These are phyloP conservation scores for Aurinia saxatilis DNA, from an alignment of 345 rosid species.

Conservation along the genomic window DNA sequence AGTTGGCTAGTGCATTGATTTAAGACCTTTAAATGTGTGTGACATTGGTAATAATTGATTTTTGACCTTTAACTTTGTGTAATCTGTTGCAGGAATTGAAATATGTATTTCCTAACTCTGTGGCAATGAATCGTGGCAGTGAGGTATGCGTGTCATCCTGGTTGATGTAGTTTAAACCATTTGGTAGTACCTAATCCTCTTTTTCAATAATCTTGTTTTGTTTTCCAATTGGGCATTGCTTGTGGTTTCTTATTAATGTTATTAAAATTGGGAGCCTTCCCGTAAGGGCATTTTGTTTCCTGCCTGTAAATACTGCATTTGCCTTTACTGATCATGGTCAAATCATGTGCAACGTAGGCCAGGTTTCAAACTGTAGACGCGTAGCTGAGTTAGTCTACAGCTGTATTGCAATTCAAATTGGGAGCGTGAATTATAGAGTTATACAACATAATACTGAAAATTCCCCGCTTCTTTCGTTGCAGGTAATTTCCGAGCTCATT, in stretches of 20 bases:
- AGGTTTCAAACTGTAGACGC: background rate
- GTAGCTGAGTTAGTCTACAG: background rate
- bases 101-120: slow-evolving; percentile 72
- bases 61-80: background rate
- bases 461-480: slow-evolving; percentile 11
- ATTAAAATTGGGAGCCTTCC: no score
- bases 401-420: background rate
- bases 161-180: background rate
- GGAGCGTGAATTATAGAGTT: background rate
- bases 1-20: background rate
- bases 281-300: background rate
- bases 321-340: background rate
- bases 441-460: background rate
- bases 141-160: slow-evolving; percentile 45
- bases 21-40: no score
- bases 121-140: slow-evolving; percentile 73
- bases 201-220: background rate
- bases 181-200: background rate
- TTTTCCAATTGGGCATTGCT: background rate
- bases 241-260: background rate
- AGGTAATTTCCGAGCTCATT: slow-evolving; percentile 88
- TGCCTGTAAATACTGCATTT: background rate
- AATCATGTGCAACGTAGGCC: background rate
- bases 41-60: background rate
- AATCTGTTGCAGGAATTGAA: slow-evolving; percentile 60